These are phyloP conservation scores for Laburnicola sp. DNA, from an alignment of 2,329 filamentous ascomycete genomes.

Conservation along the genomic window DNA sequence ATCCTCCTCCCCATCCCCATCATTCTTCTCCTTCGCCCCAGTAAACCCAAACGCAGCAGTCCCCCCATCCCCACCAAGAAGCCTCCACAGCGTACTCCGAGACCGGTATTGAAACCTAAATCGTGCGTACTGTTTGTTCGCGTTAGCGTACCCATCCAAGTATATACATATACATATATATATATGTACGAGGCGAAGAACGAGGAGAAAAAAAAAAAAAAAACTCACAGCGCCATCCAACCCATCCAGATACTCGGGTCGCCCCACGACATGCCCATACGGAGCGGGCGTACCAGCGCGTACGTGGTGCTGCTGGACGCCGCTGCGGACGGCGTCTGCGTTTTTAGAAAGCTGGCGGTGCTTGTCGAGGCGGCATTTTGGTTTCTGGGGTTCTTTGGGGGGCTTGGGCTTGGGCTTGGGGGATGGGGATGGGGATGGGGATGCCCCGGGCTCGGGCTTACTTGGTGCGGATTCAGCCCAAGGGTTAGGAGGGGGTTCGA, in stretches of 20 bases:
- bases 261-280: constrained; percentile 44
- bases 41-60: no score
- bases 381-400: constrained; percentile 14
- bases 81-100: no score
- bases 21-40: constrained; percentile 11
- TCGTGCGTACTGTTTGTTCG: no score
- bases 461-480: not conserved
- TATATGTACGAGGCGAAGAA: no score
- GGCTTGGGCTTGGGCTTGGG: not conserved
- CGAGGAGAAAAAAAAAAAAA: not conserved
- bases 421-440: not conserved
- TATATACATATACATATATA: no score
- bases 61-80: no score
- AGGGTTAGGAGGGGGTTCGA: not conserved
- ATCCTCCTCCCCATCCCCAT: no score
- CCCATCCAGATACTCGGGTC: constrained; percentile 49
- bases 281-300: constrained; percentile 39
- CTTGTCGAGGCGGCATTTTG: constrained; percentile 29
- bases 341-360: no score
- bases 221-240: constrained; percentile 28
- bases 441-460: not conserved
- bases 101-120: no score
- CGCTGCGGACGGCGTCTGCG: constrained; percentile 15
- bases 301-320: constrained; percentile 39
- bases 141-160: no score